Evolutionary conservation across 208 protist genomes (phyloP).

Genomic region (Giardia muris): DNA sequence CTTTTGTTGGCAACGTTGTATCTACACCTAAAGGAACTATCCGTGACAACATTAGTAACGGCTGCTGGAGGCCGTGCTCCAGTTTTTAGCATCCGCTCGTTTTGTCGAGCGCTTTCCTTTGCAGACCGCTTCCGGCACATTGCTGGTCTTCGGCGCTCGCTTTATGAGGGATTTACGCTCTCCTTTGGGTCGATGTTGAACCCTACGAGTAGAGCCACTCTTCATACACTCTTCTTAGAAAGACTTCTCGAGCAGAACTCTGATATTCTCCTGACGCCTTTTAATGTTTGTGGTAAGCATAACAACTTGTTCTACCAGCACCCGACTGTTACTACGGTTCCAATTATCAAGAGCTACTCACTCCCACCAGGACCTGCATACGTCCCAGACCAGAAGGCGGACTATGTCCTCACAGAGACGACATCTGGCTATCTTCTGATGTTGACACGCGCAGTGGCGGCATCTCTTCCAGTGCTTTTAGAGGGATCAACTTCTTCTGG

Average conservation of each 20-base stretch:
- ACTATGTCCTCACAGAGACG: slow-evolving; percentile 6
- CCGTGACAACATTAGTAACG: not conserved
- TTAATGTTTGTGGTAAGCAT: not conserved
- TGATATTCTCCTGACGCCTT: not conserved
- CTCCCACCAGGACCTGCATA: not conserved
- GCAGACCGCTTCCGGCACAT: not conserved
- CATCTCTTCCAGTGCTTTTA: not conserved
- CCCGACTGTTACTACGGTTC: not conserved
- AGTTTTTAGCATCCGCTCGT: not conserved
- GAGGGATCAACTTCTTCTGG: slow-evolving; percentile 48
- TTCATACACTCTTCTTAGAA: not conserved
- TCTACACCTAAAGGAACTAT: not conserved
- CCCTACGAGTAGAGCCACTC: too few relatives aligned
- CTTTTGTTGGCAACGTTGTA: not conserved
- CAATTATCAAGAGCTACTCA: not conserved
- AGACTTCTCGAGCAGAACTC: not conserved
- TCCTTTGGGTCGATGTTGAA: not conserved
- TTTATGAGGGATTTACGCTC: slow-evolving; percentile 11
- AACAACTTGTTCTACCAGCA: not conserved
- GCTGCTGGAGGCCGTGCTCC: not conserved
- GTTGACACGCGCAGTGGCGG: not conserved
- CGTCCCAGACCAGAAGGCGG: not conserved
- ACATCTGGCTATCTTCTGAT: not conserved
- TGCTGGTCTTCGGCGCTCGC: not conserved
- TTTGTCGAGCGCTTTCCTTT: not conserved